phyloP scores from a whole-genome alignment of 495 filamentous ascomycete genomes.

The Xylaria intraflava region DNA sequence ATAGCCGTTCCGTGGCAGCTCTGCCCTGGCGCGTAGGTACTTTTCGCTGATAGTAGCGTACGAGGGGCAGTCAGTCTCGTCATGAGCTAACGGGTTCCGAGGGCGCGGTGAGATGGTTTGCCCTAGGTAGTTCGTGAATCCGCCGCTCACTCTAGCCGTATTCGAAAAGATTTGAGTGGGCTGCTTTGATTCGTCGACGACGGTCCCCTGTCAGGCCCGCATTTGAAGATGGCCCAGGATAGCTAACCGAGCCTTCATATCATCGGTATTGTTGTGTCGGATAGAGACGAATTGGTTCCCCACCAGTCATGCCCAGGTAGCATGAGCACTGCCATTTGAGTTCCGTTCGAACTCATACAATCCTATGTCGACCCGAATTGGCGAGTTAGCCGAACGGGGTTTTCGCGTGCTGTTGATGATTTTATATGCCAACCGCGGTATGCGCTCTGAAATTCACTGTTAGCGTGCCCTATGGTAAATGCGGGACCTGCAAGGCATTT shows the following conservation, averaged over 20 bases:
- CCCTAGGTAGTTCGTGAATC: no score
- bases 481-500: background rate
- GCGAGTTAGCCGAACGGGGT: background rate
- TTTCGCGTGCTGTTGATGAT: background rate
- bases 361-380: background rate
- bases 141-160: background rate
- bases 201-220: background rate
- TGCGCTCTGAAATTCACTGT: constrained; percentile 2
- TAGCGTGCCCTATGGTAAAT: background rate
- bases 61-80: no score
- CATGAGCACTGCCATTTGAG: background rate
- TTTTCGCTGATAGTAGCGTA: background rate
- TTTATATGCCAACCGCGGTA: background rate
- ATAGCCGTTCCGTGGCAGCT: no score
- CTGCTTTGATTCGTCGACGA: background rate
- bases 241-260: background rate
- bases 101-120: constrained; percentile 3
- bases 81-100: no score
- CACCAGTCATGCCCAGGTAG: background rate
- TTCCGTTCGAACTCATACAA: background rate
- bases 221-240: background rate
- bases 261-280: background rate
- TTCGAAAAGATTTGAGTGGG: background rate
- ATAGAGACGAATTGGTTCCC: no score
- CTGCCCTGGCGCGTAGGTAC: background rate